Evolutionary conservation across 179 eudicot species (phyloP), one percentile per base, ranked within the genome.

Genomic region (Camellia oleifera): DNA sequence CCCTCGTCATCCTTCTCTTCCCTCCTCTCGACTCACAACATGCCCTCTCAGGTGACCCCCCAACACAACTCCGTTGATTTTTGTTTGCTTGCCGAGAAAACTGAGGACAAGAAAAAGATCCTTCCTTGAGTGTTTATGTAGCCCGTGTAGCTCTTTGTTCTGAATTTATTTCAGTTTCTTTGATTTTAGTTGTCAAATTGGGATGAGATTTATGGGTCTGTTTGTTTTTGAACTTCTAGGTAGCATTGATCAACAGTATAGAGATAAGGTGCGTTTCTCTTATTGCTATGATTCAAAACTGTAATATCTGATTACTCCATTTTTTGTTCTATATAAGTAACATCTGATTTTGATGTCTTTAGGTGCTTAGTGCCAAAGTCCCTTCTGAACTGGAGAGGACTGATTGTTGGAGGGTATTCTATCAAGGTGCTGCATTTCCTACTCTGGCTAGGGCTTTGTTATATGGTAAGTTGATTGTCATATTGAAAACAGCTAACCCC

Each of bases 371-470:
- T 74, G 86, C 79, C 52, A 81, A 85, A 71, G 82, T 78, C 32
- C 81, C 89, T 11, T 83, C 84, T 15, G 84, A 18, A 62, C 57
- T 77, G 65, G 95, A 90, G 84, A 86, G 83, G 75, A 79, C 72
- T 56, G 79, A 87, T 15, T 82, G 88, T 88, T 86, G 97, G 92
- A 80, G 84, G 80, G 88, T 83, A 44, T 95, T 95, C 87, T 95
- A 95, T 78, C 85, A 79, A 72, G 92, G 94, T 71, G 89, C 88
- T 48, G 89, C 91, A 54, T 95, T 94, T 82, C 91, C 91, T 17
- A 85, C 92, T 13, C 83, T 94, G 61, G 89, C 98, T 66, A 86
- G 92, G 77, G 84, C 90, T 85, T 79, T 95, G 86, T 83, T 91
- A 58, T 69, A 84, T 84, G 97, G 99, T 95, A 90, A 75, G 60